A percentile compares a stretch with the other conserved stretches of the same genome.
Evolutionary conservation across 2,329 filamentous ascomycete genomes (phyloP).

Genomic region (Septoria petroselini): DNA sequence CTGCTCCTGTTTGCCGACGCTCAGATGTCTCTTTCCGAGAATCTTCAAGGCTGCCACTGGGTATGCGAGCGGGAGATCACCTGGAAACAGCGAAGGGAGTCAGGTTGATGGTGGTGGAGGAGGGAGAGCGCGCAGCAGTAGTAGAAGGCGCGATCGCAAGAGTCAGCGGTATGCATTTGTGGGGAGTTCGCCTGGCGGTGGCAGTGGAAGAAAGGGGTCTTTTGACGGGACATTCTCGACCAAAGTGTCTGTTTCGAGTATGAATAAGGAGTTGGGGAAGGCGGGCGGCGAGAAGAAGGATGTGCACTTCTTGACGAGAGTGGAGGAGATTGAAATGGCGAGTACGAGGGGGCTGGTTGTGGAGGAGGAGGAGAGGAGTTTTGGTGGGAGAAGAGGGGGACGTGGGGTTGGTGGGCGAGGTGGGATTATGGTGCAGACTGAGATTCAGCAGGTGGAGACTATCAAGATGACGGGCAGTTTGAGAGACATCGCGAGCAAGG

Average conservation of each 20-base stretch:
- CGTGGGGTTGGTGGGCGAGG: not conserved
- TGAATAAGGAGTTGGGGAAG: not conserved
- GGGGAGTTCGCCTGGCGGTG: not conserved
- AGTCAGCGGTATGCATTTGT: slow-evolving; percentile 3
- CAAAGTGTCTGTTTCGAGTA: not conserved
- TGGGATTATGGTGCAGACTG: slow-evolving; percentile 16
- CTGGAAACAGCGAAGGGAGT: not conserved
- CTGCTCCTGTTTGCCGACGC: slow-evolving; percentile 39
- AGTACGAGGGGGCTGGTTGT: slow-evolving; percentile 1
- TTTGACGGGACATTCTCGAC: slow-evolving; percentile 10
- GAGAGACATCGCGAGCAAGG: slow-evolving; percentile 12
- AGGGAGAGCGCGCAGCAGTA: not conserved
- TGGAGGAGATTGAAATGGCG: slow-evolving; percentile 16
- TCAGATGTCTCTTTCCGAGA: slow-evolving; percentile 38
- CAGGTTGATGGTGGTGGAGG: too few relatives aligned
- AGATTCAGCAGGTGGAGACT: slow-evolving; percentile 17
- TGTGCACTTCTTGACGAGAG: slow-evolving; percentile 3
- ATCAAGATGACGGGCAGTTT: slow-evolving; percentile 7
- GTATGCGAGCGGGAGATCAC: not conserved
- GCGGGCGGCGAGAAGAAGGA: not conserved
- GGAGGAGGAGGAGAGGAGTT: not conserved
- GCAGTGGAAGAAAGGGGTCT: slow-evolving; percentile 1
- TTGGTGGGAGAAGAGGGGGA: not conserved
- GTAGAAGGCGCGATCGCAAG: not conserved
- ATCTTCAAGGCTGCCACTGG: slow-evolving; percentile 28